Base-by-base conservation (phyloP, 371 early-diverging fungal species). In the Mucor ambiguus region DNA sequence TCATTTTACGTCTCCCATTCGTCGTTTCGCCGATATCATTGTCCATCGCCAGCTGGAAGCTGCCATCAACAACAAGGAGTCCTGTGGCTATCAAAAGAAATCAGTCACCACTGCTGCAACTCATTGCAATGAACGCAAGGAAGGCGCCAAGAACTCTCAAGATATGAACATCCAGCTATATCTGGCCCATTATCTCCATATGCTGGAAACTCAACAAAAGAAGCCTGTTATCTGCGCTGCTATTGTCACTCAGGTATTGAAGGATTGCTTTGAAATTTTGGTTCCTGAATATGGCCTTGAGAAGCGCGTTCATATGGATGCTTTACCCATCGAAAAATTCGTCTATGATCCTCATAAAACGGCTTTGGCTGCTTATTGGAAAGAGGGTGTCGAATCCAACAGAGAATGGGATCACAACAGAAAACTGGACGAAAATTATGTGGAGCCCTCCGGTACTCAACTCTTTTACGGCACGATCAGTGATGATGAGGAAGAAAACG, bases 1-100 rank as follows among this genome's bases (percentile, higher is more conserved):
- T 24, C 98, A 98, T 72, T 98, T 98, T 70, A 98, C 98, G 2
- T 98, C 98, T 3, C 99, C 99, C 4, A 99, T 99, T 69, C 92
- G 99, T 56, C 90, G 99, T 41, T 99, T 97, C 78, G 94, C 99
- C 52, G 99, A 99, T 85, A 83, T 99, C 58, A 82, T 99, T 70
- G 99, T 99, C 5, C 99, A 99, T 73, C 93, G 99, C n/a, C 86
- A 88, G 74, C 75, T 95, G 16, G 80, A 82, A 26, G 78, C 84
- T 12, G 82, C 87, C 1, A 64, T 89, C n/a, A 24, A 30, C 6
- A 56, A 60, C 11, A 69, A 73, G 64, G 63, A 72, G 61, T 64
- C 54, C 49, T 83, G 74, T 69, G 85, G 66, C 67, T 81, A 74
- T 80, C 81, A 63, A 46, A 83, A 82, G 14, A 73, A 84, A 16